Evolutionary conservation across 2,329 filamentous ascomycete genomes (phyloP).

Genomic region (Sporothrix phasma): DNA sequence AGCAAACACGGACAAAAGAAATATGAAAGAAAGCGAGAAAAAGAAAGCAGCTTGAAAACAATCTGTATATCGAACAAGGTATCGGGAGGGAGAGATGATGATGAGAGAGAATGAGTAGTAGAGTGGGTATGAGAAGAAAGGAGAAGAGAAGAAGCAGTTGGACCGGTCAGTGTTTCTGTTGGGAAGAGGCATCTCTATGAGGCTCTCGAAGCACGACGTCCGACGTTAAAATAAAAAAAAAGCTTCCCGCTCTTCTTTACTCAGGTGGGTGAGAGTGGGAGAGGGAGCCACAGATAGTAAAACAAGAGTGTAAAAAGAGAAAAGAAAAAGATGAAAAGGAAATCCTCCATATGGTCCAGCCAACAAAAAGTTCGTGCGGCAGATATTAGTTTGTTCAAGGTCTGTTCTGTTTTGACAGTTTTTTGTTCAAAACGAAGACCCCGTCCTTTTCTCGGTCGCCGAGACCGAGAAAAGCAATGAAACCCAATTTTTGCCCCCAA

Average conservation of each 20-base stretch:
- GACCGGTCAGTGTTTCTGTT: slow-evolving; percentile 1
- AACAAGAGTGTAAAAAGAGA: slow-evolving; percentile 29
- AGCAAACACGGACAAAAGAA: background rate
- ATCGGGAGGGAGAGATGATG: slow-evolving; percentile 22
- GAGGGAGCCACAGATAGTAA: slow-evolving; percentile 37
- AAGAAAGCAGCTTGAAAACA: slow-evolving; percentile 17
- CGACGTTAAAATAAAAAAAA: slow-evolving; percentile 26
- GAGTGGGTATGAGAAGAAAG: slow-evolving; percentile 14
- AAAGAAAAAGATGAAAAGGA: slow-evolving; percentile 25
- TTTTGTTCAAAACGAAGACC: slow-evolving; percentile 3
- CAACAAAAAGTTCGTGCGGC: slow-evolving; percentile 31
- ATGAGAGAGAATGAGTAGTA: slow-evolving; percentile 15
- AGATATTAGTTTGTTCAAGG: slow-evolving; percentile 35
- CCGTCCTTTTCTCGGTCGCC: background rate
- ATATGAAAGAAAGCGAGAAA: background rate
- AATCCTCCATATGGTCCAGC: slow-evolving; percentile 41
- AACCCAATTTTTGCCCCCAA: slow-evolving; percentile 27
- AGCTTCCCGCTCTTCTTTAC: background rate
- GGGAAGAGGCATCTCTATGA: background rate
- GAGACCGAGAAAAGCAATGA: slow-evolving; percentile 23
- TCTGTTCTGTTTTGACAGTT: slow-evolving; percentile 9
- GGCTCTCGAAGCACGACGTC: slow-evolving; percentile 18
- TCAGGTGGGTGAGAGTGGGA: slow-evolving; percentile 18
- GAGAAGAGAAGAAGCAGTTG: slow-evolving; percentile 14
- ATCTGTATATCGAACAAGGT: slow-evolving; percentile 37